Percentiles rank a stretch among this genome's conserved stretches.
Evolutionary conservation across 2,329 filamentous ascomycete species (phyloP).

Genomic region (Pleomassaria siparia): DNA sequence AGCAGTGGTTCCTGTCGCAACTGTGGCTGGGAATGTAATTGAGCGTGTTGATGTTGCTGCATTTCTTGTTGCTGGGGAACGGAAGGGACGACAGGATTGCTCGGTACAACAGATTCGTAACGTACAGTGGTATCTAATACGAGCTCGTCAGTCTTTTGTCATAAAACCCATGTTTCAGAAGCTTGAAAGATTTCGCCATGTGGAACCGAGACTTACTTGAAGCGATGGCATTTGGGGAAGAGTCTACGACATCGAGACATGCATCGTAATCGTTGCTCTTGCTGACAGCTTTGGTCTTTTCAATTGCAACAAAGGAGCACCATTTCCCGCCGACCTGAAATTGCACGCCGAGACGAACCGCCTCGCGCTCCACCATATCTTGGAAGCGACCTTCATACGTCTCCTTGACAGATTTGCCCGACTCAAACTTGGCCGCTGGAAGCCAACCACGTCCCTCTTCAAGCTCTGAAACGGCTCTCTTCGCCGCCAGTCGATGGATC

Average conservation of each 20-base stretch:
- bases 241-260: constrained; percentile 22
- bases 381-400: constrained; percentile 52
- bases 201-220: not conserved
- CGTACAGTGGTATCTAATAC: constrained; percentile 6
- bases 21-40: too few relatives aligned
- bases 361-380: constrained; percentile 66
- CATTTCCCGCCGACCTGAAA: constrained; percentile 70
- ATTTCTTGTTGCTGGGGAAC: constrained; percentile 83
- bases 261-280: constrained; percentile 19
- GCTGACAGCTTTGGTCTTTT: constrained; percentile 37
- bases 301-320: constrained; percentile 72
- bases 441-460: constrained; percentile 71
- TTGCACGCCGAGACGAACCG: constrained; percentile 63
- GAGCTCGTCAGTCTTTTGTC: not conserved
- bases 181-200: too few relatives aligned
- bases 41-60: constrained; percentile 78
- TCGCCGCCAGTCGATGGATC: constrained; percentile 70
- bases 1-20: too few relatives aligned
- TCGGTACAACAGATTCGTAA: constrained; percentile 70
- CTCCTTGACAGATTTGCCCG: constrained; percentile 42
- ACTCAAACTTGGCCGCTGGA: constrained; percentile 43
- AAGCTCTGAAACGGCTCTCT: constrained; percentile 67
- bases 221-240: not conserved
- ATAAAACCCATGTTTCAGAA: too few relatives aligned
- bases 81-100: constrained; percentile 84